Evolutionary conservation across 495 filamentous ascomycete species (phyloP).

Genomic region (Hyaloscypha hepaticicola): DNA sequence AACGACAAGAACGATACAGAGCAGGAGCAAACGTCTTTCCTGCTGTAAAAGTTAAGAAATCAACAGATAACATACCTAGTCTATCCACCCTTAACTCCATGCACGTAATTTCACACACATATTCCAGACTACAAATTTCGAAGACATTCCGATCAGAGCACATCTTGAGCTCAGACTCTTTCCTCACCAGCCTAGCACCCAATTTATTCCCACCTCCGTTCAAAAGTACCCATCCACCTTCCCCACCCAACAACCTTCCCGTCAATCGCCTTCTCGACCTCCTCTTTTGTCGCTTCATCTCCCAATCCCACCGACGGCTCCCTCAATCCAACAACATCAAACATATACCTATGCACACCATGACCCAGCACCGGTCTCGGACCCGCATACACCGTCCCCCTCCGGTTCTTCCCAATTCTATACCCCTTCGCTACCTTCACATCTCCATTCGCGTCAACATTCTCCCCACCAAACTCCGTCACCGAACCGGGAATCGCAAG

Average conservation of each 20-base stretch:
- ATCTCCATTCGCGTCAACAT: conserved; percentile 32
- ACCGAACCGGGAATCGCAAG: conserved; percentile 37
- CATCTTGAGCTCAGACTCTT: no score
- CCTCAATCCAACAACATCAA: conserved; percentile 44
- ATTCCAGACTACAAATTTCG: no score
- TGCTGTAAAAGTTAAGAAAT: no score
- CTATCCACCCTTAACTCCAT: no score
- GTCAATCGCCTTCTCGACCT: conserved; percentile 24
- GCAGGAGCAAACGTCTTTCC: no score
- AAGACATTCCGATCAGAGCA: no score
- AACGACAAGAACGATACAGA: no score
- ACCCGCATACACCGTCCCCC: conserved; percentile 38
- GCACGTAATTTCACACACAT: no score
- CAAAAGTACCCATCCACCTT: conserved; percentile 49
- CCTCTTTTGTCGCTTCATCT: conserved; percentile 38
- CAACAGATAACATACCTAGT: no score
- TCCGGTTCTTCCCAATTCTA: conserved; percentile 38
- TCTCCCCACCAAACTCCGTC: conserved; percentile 33
- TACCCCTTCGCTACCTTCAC: conserved; percentile 37
- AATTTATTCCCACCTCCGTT: conserved; percentile 37
- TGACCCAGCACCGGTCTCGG: conserved; percentile 38
- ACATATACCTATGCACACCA: conserved; percentile 49
- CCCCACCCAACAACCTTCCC: conserved; percentile 53
- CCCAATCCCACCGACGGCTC: conserved; percentile 38
- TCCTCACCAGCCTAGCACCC: no score